A percentile compares a stretch with the other conserved stretches of the same genome.
These are phyloP conservation scores for Helminthosporium solani DNA, from an alignment of 2,329 filamentous ascomycete species.

Conservation along the genomic window DNA sequence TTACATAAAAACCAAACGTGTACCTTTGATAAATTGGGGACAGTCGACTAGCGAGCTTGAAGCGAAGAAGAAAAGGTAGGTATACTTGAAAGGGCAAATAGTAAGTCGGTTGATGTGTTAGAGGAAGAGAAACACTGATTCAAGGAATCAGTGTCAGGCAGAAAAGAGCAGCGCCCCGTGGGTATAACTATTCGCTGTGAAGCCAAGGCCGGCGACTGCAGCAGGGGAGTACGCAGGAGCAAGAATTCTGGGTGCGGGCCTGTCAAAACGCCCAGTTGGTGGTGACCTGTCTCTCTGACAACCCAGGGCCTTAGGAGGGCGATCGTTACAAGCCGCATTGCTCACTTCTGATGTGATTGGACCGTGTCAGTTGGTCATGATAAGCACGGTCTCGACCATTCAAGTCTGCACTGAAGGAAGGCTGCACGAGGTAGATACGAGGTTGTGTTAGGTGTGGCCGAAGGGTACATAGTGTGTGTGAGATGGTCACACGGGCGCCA, in stretches of 20 bases:
- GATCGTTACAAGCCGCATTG: neutral
- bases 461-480: too few relatives aligned
- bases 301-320: neutral
- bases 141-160: neutral
- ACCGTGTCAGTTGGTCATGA: neutral
- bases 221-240: neutral
- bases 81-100: neutral
- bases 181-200: slow-evolving; percentile 1
- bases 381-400: neutral
- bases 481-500: too few relatives aligned
- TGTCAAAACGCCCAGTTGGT: neutral
- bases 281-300: neutral
- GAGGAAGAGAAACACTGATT: neutral
- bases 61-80: neutral
- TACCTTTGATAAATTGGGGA: neutral
- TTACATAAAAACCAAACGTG: neutral
- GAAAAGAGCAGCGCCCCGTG: neutral
- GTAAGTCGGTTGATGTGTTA: neutral
- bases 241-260: neutral
- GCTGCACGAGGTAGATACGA: neutral
- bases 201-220: neutral
- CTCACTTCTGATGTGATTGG: neutral
- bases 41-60: neutral
- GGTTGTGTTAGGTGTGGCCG: too few relatives aligned
- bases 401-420: neutral